Evolutionary conservation across 768 basidiomycete genomes (phyloP), one percentile per base, ranked within the genome.

Genomic region (Boletus vermiculosoides): DNA sequence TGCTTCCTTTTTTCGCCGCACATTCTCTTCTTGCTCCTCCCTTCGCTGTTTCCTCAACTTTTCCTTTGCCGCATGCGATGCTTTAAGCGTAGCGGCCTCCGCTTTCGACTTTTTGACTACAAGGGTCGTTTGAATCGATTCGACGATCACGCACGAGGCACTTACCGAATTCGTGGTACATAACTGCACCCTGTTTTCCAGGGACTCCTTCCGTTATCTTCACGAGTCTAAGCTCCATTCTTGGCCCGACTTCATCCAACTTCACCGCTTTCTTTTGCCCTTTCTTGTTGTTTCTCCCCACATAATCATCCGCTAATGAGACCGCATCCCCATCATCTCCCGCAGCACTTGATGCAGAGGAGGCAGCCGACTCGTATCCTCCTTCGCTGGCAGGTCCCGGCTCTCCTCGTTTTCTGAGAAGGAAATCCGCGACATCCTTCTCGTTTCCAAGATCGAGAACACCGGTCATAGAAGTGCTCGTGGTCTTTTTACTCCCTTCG

Each of bases 191-290:
- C 72, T 96, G 93, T 64, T 87, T 95, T 15, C 95, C 97, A 5
- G 95, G 94, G 18, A 91, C 77, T 23, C 97, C 96, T 71, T 98
- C 96, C 18, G 87, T 84, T 56, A 99, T 94, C 78, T 99, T 99
- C 63, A 98, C 84, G 63, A 99, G 75, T 60, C 83, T 81, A 63
- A 98, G 75, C 73, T 99, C 97, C 86, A 99, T 88, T 67, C 97
- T 79, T 40, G 97, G 97, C 1, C 97, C 97, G 44, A 98, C 84
- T 74, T 99, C 97, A 52, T 96, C 90, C 51, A 99, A 77, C 63
- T 87, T 81, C 12, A 99, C 92, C 6, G 97, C 96, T 62, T 92
- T 84, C 75, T 88, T 86, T 68, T 90, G 88, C 0, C 94, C 96
- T 70, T 87, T 92, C 71, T 86, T 89, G 71, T 98, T 99, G 62